phyloP scores from a whole-genome alignment of 2,329 filamentous ascomycete species.

The Colletotrichum destructivum region DNA sequence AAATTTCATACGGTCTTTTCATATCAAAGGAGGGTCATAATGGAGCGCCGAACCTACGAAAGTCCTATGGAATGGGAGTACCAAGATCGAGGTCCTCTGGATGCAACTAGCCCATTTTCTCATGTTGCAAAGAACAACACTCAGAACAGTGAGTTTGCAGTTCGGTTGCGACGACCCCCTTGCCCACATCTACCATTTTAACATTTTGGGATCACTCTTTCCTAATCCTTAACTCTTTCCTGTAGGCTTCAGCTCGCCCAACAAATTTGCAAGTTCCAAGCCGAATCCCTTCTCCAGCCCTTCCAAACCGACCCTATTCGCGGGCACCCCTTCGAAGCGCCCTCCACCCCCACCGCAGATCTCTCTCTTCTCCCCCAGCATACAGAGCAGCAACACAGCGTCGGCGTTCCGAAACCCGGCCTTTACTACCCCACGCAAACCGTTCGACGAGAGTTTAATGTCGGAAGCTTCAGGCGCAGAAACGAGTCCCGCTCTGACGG shows the following conservation, averaged over 20 bases:
- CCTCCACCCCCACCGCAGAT: constrained; percentile 57
- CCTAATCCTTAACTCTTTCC: neutral
- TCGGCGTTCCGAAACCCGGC: constrained; percentile 74
- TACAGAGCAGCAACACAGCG: constrained; percentile 59
- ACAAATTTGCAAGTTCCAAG: constrained; percentile 51
- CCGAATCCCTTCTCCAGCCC: constrained; percentile 53
- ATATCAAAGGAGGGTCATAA: constrained; percentile 47
- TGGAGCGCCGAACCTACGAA: constrained; percentile 71
- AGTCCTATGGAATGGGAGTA: constrained; percentile 79
- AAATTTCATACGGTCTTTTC: constrained; percentile 18
- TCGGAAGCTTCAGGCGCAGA: constrained; percentile 73
- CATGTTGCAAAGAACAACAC: constrained; percentile 61
- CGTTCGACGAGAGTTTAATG: constrained; percentile 66
- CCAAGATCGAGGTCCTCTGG: constrained; percentile 69
- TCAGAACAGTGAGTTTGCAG: constrained; percentile 57
- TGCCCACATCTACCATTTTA: neutral
- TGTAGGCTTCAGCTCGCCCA: constrained; percentile 57
- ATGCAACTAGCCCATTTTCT: constrained; percentile 74
- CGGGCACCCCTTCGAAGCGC: constrained; percentile 58
- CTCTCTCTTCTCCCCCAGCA: constrained; percentile 63
- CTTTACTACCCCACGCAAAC: constrained; percentile 75
- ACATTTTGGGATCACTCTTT: neutral
- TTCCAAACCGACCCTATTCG: constrained; percentile 47
- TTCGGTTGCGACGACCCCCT: neutral
- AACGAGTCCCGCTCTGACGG: constrained; percentile 72